A percentile compares a stretch with the other conserved stretches of the same genome.
Conservation (phyloP, 352 stramenopile species). For the Phytophthora cryptogea region DNA sequence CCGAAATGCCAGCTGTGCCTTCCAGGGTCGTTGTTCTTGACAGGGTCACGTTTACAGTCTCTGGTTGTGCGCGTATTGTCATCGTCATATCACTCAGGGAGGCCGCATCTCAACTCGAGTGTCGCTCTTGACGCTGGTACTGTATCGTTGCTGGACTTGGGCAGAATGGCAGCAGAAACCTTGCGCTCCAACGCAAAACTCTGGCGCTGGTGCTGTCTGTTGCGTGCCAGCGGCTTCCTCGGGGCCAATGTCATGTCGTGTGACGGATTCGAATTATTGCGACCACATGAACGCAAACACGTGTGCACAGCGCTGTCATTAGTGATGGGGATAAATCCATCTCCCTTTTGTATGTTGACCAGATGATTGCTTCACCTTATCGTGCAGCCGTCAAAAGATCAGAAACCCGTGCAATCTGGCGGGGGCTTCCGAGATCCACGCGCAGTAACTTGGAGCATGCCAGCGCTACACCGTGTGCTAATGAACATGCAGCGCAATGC, state of each 20-base stretch:
- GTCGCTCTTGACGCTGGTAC: no score
- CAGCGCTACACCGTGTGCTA: background rate
- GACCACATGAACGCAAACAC: background rate
- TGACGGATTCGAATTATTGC: background rate
- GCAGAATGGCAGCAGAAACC: background rate
- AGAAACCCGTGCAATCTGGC: background rate
- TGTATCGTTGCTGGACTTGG: no score
- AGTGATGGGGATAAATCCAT: background rate
- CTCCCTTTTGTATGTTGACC: constrained; percentile 20
- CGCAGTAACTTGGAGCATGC: background rate
- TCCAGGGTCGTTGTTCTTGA: no score
- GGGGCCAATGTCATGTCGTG: background rate
- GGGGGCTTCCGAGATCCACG: no score
- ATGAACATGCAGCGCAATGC: background rate
- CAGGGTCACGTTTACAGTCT: no score
- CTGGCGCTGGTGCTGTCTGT: background rate
- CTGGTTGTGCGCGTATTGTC: no score
- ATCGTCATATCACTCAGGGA: no score
- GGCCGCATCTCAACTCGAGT: no score
- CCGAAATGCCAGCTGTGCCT: no score
- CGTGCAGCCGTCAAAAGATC: background rate
- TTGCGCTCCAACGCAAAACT: background rate
- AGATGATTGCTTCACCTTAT: constrained; percentile 7
- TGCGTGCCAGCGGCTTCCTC: background rate
- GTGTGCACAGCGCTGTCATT: background rate